phyloP scores from a whole-genome alignment of 352 stramenopile species.

The Phytophthora tentaculata region DNA sequence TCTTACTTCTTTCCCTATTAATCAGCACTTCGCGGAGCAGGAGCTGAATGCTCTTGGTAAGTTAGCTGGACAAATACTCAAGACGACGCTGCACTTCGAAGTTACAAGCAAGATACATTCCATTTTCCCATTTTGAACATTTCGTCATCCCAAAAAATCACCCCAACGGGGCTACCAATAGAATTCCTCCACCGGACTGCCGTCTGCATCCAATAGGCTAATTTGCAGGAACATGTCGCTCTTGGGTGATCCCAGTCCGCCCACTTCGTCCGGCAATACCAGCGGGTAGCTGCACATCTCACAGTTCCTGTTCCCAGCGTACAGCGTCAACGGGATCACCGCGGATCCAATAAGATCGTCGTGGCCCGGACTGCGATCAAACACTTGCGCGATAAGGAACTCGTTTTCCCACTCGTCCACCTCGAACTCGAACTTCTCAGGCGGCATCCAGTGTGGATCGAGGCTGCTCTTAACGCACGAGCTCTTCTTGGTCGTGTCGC shows the following conservation, averaged over 20 bases:
- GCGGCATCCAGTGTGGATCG: slow-evolving; percentile 70
- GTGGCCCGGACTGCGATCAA: slow-evolving; percentile 58
- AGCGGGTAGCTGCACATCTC: slow-evolving; percentile 78
- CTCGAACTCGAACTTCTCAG: slow-evolving; percentile 79
- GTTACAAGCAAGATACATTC: not conserved
- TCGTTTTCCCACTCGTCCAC: slow-evolving; percentile 67
- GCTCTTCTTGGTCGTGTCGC: slow-evolving; percentile 58
- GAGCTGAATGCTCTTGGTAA: no score
- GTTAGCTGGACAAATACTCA: no score
- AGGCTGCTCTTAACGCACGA: slow-evolving; percentile 66
- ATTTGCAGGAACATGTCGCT: slow-evolving; percentile 77
- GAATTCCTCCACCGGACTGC: slow-evolving; percentile 55
- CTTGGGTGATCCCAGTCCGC: slow-evolving; percentile 51
- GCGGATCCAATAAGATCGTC: slow-evolving; percentile 80
- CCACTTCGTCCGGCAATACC: slow-evolving; percentile 69
- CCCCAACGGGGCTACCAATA: slow-evolving; percentile 48
- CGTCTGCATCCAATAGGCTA: slow-evolving; percentile 58
- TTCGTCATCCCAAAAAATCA: not conserved
- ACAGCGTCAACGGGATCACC: slow-evolving; percentile 71
- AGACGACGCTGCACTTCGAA: not conserved
- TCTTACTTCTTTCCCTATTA: no score
- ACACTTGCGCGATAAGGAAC: slow-evolving; percentile 74
- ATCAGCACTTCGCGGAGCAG: no score
- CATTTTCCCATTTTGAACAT: not conserved
- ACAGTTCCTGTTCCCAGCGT: slow-evolving; percentile 60